These are phyloP conservation scores for Toxoplasma gondii DNA, from an alignment of 169 alveolate genomes.

Conservation along the genomic window DNA sequence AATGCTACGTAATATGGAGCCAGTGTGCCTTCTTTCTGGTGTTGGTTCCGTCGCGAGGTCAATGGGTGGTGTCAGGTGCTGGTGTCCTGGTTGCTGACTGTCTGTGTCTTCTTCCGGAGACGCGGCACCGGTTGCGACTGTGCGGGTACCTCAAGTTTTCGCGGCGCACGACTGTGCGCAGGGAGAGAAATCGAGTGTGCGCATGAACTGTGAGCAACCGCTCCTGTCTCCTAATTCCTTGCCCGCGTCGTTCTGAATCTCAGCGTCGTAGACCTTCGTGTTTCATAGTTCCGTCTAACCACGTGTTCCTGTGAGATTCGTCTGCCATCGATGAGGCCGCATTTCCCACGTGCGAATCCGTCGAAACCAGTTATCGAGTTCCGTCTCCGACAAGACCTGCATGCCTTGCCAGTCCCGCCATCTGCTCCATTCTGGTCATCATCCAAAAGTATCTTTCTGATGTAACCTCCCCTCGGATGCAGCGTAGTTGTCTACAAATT, in stretches of 20 bases:
- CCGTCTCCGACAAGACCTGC: constrained; percentile 5
- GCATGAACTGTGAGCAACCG: neutral
- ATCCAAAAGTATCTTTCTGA: neutral
- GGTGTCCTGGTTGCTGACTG: too few species aligned
- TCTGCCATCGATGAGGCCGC: neutral
- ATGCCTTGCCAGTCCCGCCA: neutral
- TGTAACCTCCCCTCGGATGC: neutral
- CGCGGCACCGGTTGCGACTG: too few species aligned
- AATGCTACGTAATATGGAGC: too few species aligned
- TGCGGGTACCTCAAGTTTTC: neutral
- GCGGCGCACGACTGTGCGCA: neutral
- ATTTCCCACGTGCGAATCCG: neutral
- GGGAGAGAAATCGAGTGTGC: neutral
- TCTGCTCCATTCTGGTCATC: neutral
- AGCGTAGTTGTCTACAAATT: neutral
- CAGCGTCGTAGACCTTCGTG: neutral
- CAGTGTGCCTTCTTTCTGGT: too few species aligned
- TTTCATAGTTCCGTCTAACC: neutral
- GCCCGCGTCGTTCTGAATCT: neutral
- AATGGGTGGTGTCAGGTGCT: too few species aligned
- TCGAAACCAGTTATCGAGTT: neutral
- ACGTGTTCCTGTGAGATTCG: neutral
- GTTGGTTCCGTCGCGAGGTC: too few species aligned
- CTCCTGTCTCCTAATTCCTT: neutral
- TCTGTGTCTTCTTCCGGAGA: too few species aligned